Conservation (phyloP, 2,329 filamentous ascomycete genomes). For the Teratosphaeria destructans region DNA sequence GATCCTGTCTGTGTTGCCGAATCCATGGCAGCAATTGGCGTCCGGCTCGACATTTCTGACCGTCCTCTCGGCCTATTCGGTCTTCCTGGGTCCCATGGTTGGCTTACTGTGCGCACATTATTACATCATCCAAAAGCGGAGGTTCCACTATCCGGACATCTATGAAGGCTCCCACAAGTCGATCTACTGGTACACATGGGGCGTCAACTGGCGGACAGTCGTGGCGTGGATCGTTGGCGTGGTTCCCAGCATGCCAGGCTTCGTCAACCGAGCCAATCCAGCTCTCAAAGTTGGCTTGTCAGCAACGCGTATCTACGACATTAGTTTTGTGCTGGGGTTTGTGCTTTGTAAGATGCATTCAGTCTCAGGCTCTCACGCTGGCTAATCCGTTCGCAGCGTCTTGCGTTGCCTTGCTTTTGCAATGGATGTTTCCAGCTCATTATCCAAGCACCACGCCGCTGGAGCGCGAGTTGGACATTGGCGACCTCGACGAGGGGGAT, state of each 20-base stretch:
- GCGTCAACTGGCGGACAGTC: constrained; percentile 5
- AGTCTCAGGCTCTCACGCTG: background rate
- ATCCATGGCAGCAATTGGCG: constrained; percentile 5
- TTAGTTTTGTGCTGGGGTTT: background rate
- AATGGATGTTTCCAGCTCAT: background rate
- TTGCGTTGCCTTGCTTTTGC: background rate
- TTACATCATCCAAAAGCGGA: constrained; percentile 3
- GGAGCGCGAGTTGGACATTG: background rate
- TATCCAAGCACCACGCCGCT: background rate
- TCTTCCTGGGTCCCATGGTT: constrained; percentile 4
- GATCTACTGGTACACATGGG: constrained; percentile 4
- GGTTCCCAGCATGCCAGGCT: constrained; percentile 2
- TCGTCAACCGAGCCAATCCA: constrained; percentile 3
- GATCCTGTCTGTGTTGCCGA: constrained; percentile 1
- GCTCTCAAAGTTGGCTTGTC: background rate
- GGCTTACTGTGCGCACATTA: constrained; percentile 4
- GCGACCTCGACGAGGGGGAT: background rate
- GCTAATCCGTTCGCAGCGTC: background rate
- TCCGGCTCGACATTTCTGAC: constrained; percentile 5
- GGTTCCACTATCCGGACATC: constrained; percentile 1
- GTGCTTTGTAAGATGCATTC: background rate
- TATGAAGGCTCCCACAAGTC: constrained; percentile 2
- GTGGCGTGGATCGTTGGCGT: constrained; percentile 1
- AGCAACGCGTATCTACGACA: background rate
- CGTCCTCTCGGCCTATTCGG: constrained; percentile 3